Conservation (phyloP, 2,329 filamentous ascomycete species). For the Fusarium algeriense region DNA sequence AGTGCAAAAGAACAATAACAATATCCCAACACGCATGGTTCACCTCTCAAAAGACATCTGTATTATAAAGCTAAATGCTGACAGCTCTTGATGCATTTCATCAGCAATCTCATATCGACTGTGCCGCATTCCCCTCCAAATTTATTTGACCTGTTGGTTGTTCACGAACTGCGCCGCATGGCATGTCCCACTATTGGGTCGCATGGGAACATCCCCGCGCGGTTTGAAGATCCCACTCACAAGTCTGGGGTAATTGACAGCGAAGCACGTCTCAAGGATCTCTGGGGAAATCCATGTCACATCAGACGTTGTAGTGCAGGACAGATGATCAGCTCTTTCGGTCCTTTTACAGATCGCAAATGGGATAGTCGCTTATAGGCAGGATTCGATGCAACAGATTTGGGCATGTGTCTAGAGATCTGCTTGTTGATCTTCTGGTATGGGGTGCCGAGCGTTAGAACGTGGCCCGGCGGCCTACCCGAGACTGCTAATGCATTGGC, state of each 20-base stretch:
- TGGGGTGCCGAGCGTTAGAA: not conserved
- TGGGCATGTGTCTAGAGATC: not conserved
- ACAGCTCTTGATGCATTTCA: not conserved
- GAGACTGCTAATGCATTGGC: not conserved
- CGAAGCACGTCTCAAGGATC: not conserved
- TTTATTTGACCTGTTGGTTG: not conserved
- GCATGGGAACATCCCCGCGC: not conserved
- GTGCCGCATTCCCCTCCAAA: not conserved
- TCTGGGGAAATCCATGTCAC: not conserved
- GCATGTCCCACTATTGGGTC: not conserved
- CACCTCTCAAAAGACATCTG: too few species aligned
- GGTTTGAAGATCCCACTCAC: not conserved
- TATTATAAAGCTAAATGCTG: too few species aligned
- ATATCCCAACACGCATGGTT: too few species aligned
- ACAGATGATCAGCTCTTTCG: not conserved
- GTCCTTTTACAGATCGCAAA: not conserved
- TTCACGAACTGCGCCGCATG: not conserved
- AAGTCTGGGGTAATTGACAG: not conserved
- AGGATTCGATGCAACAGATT: not conserved
- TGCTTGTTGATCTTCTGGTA: not conserved
- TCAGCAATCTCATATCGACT: not conserved
- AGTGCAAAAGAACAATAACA: too few species aligned
- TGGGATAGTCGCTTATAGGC: not conserved
- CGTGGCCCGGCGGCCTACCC: fast-evolving
- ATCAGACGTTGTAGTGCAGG: not conserved